These are phyloP conservation scores for Blastobotrys proliferans DNA, from an alignment of 1,139 yeast genomes.

Conservation along the genomic window DNA sequence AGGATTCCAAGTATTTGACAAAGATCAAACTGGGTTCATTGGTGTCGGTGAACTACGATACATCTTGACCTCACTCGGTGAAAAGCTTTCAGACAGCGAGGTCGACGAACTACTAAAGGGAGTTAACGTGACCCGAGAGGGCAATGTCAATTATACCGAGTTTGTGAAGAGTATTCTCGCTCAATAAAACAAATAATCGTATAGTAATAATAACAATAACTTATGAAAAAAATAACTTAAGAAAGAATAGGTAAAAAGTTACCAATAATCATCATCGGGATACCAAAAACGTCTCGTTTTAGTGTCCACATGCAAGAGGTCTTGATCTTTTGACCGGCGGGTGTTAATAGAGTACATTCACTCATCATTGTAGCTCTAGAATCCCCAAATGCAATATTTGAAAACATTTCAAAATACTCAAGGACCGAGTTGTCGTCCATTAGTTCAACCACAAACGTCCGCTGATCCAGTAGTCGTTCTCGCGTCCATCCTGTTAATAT, in stretches of 20 bases:
- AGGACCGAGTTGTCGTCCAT: constrained; percentile 84
- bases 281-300: constrained; percentile 82
- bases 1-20: constrained; percentile 97
- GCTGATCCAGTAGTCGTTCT: constrained; percentile 50
- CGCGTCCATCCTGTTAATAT: constrained; percentile 85
- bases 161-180: constrained; percentile 92
- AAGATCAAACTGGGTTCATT: constrained; percentile 90
- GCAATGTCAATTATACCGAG: constrained; percentile 83
- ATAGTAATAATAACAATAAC: not conserved
- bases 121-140: constrained; percentile 87
- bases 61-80: constrained; percentile 87
- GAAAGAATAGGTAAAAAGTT: constrained; percentile 64
- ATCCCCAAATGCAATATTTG: constrained; percentile 86
- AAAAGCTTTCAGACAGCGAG: constrained; percentile 82
- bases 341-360: constrained; percentile 70
- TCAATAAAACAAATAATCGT: no score
- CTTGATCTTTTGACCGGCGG: constrained; percentile 44
- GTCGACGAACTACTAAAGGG: constrained; percentile 96
- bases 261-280: constrained; percentile 95
- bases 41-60: constrained; percentile 96
- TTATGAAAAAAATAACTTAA: not conserved
- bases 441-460: constrained; percentile 73
- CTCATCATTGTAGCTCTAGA: constrained; percentile 80
- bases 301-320: constrained; percentile 90
- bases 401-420: constrained; percentile 81